Percentiles rank a stretch among this genome's conserved stretches.
phyloP scores from a whole-genome alignment of 306 rosid species.

The Vigna angularis region DNA sequence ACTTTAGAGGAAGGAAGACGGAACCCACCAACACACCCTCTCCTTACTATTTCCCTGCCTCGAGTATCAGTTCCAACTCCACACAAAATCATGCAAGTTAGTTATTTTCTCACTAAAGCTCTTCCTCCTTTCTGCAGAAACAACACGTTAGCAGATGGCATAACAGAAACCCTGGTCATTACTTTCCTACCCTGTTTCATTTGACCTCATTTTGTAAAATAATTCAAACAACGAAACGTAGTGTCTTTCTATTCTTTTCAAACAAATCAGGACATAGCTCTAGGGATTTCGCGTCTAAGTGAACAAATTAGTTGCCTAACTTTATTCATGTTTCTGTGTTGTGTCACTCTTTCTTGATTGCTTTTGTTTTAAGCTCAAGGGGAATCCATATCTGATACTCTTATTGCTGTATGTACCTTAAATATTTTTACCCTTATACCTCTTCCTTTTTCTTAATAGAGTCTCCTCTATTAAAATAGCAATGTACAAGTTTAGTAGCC shows the following conservation, averaged over 20 bases:
- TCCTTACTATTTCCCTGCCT: too few species aligned
- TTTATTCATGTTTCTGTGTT: neutral
- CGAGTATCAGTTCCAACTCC: too few species aligned
- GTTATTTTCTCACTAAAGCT: too few species aligned
- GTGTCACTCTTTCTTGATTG: neutral
- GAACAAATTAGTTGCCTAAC: neutral
- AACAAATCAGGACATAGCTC: neutral
- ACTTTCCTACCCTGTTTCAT: too few species aligned
- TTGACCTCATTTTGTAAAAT: neutral
- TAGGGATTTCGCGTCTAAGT: neutral
- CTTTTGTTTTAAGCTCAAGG: neutral
- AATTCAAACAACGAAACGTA: neutral
- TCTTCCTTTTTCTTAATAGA: conserved; percentile 1
- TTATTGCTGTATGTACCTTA: neutral
- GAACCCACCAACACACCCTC: too few species aligned
- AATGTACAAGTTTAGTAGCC: conserved; percentile 15
- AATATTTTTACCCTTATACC: neutral
- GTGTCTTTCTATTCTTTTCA: neutral
- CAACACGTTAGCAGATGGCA: too few species aligned
- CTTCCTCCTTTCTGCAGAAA: too few species aligned
- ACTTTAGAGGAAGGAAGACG: too few species aligned
- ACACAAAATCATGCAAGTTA: too few species aligned
- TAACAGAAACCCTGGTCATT: too few species aligned
- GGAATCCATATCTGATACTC: neutral
- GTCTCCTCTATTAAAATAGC: neutral